These are phyloP conservation scores for Suhomyces bokatorum DNA, from an alignment of 1,139 yeast species.

Conservation along the genomic window DNA sequence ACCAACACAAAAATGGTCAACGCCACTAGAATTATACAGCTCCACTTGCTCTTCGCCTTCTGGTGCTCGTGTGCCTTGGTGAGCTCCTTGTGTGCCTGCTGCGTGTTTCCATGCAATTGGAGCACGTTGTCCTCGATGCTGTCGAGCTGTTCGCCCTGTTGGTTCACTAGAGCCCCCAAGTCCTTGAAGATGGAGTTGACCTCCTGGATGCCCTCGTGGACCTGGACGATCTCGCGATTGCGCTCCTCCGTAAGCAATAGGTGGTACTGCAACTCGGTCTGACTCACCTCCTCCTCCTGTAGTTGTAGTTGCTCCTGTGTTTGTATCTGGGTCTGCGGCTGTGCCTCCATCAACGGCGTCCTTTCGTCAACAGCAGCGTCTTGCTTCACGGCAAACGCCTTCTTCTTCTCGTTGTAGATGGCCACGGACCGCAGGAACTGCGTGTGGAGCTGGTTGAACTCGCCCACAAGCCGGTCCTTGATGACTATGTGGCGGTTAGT, in stretches of 20 bases:
- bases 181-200: conserved; percentile 84
- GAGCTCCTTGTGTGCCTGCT: conserved; percentile 69
- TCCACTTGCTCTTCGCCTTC: conserved; percentile 67
- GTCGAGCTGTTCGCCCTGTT: conserved; percentile 84
- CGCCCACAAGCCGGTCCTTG: conserved; percentile 40
- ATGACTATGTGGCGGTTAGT: conserved; percentile 42
- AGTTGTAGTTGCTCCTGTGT: conserved; percentile 36
- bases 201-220: conserved; percentile 77
- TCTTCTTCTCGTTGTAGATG: conserved; percentile 36
- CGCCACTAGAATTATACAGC: conserved; percentile 59
- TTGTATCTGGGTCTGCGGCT: conserved; percentile 23
- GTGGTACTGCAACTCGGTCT: conserved; percentile 77
- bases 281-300: conserved; percentile 42
- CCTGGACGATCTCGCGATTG: conserved; percentile 67
- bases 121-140: conserved; percentile 78
- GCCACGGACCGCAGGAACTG: conserved; percentile 33
- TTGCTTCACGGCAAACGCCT: conserved; percentile 25
- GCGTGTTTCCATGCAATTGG: conserved; percentile 64
- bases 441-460: conserved; percentile 38
- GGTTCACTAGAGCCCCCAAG: conserved; percentile 70
- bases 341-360: conserved; percentile 28
- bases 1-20: conserved; percentile 39
- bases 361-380: conserved; percentile 21
- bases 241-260: conserved; percentile 68
- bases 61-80: conserved; percentile 76